Percentiles rank a stretch among this genome's conserved stretches.
Conservation (phyloP, 495 filamentous ascomycete species). For the Letharia lupina region DNA sequence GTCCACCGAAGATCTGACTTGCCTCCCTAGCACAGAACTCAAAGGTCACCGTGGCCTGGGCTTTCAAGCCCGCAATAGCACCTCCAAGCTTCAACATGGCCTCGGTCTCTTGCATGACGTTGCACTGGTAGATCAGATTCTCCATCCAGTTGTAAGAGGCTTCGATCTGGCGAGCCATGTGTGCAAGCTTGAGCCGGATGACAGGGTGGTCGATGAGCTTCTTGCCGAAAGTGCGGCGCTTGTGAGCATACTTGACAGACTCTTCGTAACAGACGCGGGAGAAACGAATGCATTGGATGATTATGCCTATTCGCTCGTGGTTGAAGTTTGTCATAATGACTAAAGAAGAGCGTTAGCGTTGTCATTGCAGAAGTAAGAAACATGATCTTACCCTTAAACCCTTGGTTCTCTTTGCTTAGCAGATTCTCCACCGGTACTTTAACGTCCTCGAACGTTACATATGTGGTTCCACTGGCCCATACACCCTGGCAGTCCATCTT, state of each 20-base stretch:
- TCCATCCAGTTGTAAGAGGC: slow-evolving; percentile 96
- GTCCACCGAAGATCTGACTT: slow-evolving; percentile 92
- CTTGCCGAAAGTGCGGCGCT: slow-evolving; percentile 93
- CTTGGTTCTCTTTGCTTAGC: slow-evolving; percentile 94
- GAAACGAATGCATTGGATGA: slow-evolving; percentile 95
- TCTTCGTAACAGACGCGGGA: slow-evolving; percentile 96
- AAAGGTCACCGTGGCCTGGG: slow-evolving; percentile 84
- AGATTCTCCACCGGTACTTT: slow-evolving; percentile 98
- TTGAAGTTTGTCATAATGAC: slow-evolving; percentile 99
- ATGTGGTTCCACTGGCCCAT: slow-evolving; percentile 88
- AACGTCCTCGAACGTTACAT: slow-evolving; percentile 96
- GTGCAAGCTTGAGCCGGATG: slow-evolving; percentile 93
- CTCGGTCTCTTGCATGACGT: slow-evolving; percentile 86
- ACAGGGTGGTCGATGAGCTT: slow-evolving; percentile 92
- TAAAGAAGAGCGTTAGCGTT: slow-evolving; percentile 23
- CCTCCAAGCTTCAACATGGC: slow-evolving; percentile 94
- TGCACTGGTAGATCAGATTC: slow-evolving; percentile 86
- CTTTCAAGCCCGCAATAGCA: slow-evolving; percentile 89
- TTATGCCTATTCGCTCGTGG: slow-evolving; percentile 96
- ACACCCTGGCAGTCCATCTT: slow-evolving; percentile 99
- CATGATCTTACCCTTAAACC: slow-evolving; percentile 63
- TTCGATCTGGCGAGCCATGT: slow-evolving; percentile 98
- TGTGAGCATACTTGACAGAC: slow-evolving; percentile 90
- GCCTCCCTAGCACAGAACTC: slow-evolving; percentile 97
- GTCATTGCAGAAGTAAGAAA: slow-evolving; percentile 1